Conservation (phyloP, 2,329 filamentous ascomycete species). For the Xylariales sp. region DNA sequence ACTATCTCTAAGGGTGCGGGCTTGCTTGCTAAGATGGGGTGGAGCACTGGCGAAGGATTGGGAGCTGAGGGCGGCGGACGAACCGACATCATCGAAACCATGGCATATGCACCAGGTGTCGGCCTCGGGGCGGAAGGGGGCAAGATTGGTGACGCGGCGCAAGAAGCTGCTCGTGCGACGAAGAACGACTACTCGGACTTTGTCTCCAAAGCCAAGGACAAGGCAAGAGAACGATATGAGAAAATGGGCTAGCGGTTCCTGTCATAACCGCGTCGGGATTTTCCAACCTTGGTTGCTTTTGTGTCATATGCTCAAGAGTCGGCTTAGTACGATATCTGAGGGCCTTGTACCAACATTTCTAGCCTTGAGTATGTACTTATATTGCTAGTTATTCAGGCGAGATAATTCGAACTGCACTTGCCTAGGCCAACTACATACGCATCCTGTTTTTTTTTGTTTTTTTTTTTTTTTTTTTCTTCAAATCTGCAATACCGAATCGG, state of each 20-base stretch:
- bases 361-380: neutral
- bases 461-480: neutral
- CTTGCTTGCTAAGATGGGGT: conserved; percentile 79
- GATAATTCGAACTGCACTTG: neutral
- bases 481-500: neutral
- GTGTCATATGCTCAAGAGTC: neutral
- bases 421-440: no score
- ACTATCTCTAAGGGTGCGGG: conserved; percentile 71
- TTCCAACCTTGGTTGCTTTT: neutral
- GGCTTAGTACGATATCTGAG: neutral
- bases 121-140: conserved; percentile 76
- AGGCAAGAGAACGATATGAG: conserved; percentile 74
- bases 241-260: conserved; percentile 56
- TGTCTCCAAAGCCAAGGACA: conserved; percentile 72
- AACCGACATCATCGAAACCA: conserved; percentile 72
- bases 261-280: neutral
- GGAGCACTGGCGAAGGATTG: conserved; percentile 72
- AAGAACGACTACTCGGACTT: conserved; percentile 71
- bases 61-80: conserved; percentile 72
- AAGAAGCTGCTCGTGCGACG: conserved; percentile 71
- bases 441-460: neutral
- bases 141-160: conserved; percentile 75
- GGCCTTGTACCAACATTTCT: neutral
- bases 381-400: neutral
- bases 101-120: conserved; percentile 74